Conservation (phyloP, 2,329 filamentous ascomycete genomes). For the Xylaria sp. region DNA sequence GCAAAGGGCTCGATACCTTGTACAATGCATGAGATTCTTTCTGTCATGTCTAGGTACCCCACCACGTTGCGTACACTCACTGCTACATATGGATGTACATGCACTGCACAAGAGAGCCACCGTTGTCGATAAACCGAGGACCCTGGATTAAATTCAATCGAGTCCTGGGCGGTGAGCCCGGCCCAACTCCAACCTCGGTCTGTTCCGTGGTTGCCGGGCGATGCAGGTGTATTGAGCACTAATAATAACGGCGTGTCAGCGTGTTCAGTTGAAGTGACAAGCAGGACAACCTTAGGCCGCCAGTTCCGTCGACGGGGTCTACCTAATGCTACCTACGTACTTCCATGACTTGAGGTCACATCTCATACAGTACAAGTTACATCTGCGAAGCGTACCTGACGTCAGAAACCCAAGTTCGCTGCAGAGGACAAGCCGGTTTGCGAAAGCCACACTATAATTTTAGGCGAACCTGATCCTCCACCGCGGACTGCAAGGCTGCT, state of each 20-base stretch:
- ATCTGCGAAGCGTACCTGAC: neutral
- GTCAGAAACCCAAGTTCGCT: neutral
- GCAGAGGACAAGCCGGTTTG: neutral
- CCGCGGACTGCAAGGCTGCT: too few relatives aligned
- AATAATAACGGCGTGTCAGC: too few relatives aligned
- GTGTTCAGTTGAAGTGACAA: too few relatives aligned
- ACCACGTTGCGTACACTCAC: neutral
- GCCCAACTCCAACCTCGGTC: slow-evolving; percentile 10
- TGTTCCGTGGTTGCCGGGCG: slow-evolving; percentile 15
- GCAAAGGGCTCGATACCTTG: neutral
- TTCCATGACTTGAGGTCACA: neutral
- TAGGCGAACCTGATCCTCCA: too few relatives aligned
- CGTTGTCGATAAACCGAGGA: neutral
- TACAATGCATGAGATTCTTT: neutral
- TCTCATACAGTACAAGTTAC: neutral
- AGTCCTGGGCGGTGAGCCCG: slow-evolving; percentile 11
- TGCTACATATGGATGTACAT: too few relatives aligned
- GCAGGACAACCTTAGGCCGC: too few relatives aligned
- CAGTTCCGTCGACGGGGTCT: neutral
- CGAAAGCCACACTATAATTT: too few relatives aligned
- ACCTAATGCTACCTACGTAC: too few relatives aligned
- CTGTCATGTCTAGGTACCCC: neutral
- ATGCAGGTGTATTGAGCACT: slow-evolving; percentile 2
- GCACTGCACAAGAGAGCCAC: neutral
- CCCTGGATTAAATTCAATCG: neutral